Evolutionary conservation across 371 early-diverging fungal species (phyloP), one percentile per base, ranked within the genome.

Genomic region (Syncephalis fuscata): DNA sequence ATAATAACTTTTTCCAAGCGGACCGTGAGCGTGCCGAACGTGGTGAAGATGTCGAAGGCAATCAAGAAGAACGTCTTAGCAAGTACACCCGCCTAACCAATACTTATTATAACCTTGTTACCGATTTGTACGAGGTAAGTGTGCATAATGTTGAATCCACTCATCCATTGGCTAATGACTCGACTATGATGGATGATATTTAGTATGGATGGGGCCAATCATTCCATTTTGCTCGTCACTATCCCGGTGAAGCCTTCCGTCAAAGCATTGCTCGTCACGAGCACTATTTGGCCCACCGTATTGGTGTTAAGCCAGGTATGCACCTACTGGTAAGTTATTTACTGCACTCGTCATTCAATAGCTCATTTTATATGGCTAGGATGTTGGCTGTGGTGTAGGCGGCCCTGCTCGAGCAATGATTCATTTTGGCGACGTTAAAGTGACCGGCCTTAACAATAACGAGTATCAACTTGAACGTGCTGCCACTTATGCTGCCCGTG

Each of bases 371-470:
- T 25, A 15, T 43, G 15, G n/a, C 38, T n/a, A 67, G 20, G 94
- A 92, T 58, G 81, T 89, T 37, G 91, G 91, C 26, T 88, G 91
- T 59, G 91, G 92, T 57, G 88, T 89, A 37, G 68, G 93, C 56
- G 94, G 94, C 14, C 94, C 94, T 17, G 79, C 88, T 37, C 82
- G 94, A 49, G 91, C 91, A 56, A 85, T 91, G 58, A 76, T 80
- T 48, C 76, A 80, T 54, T 85, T 91, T 57, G 76, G 84, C 19
- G 92, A 89, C 25, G 88, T 90, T 27, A 79, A 82, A 54, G 66
- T 94, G 50, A 84, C 83, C 14, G 92, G 92, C 16, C 63, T 94
- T 46, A 94, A 94, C 70, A 94, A 92, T 76, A 93, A 92, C 60
- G 85, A 82, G 42, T 92, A 92, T 59, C 94, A 94, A 67, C 70